Conservation (phyloP, 2,329 filamentous ascomycete species). For the Aspergillus nomiae region DNA sequence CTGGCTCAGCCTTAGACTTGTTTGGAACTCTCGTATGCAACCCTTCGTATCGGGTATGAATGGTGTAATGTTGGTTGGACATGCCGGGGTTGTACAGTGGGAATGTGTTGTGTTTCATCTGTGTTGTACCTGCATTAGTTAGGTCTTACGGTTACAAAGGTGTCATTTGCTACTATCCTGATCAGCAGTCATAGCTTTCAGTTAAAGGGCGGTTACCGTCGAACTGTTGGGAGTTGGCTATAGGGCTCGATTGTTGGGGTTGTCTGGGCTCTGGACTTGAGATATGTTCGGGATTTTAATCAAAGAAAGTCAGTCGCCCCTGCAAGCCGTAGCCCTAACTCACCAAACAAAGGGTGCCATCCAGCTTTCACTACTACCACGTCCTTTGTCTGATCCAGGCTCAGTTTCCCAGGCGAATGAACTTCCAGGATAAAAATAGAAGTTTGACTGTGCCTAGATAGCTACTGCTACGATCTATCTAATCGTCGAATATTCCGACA, state of each 20-base stretch:
- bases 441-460: neutral
- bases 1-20: neutral
- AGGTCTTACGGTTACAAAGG: neutral
- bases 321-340: neutral
- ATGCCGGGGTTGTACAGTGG: no score
- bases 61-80: neutral
- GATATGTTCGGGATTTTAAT: no score
- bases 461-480: neutral
- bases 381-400: neutral
- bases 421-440: neutral
- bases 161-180: no score
- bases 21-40: no score
- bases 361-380: neutral
- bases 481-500: neutral
- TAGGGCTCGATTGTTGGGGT: no score
- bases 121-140: neutral
- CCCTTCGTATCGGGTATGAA: no score
- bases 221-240: no score
- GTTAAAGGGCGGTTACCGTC: no score
- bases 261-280: no score
- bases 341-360: neutral
- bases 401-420: neutral
- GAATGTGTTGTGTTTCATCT: neutral
- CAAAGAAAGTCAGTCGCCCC: no score
- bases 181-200: no score